A percentile compares a stretch with the other conserved stretches of the same genome.
phyloP scores from a whole-genome alignment of 2,329 filamentous ascomycete genomes.

The Xenoacremonium recifei region DNA sequence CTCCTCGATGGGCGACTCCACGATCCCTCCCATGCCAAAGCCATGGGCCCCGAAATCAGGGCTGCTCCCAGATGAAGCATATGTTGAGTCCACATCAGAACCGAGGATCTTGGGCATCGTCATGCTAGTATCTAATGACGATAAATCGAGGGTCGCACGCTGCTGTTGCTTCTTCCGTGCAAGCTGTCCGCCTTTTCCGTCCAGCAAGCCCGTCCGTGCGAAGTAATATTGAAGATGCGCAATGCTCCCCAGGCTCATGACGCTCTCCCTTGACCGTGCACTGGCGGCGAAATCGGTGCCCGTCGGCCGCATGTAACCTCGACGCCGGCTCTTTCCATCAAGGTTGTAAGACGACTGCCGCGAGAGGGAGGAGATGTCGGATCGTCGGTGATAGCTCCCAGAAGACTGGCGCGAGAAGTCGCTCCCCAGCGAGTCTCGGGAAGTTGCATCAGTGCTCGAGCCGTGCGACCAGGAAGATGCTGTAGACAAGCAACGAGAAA shows the following conservation, averaged over 20 bases:
- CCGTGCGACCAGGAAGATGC: slow-evolving; percentile 58
- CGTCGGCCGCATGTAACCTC: slow-evolving; percentile 85
- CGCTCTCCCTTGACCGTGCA: slow-evolving; percentile 86
- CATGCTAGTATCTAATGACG: slow-evolving; percentile 41
- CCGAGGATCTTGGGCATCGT: slow-evolving; percentile 37
- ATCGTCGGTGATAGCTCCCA: slow-evolving; percentile 50
- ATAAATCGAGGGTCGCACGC: slow-evolving; percentile 57
- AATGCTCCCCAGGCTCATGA: slow-evolving; percentile 94
- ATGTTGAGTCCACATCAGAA: slow-evolving; percentile 57
- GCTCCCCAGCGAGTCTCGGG: slow-evolving; percentile 57
- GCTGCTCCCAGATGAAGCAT: slow-evolving; percentile 58
- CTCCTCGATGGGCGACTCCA: slow-evolving; percentile 50
- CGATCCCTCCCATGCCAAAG: slow-evolving; percentile 36
- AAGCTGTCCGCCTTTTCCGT: slow-evolving; percentile 87
- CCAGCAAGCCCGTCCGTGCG: slow-evolving; percentile 86
- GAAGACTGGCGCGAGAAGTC: slow-evolving; percentile 63
- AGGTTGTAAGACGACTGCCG: slow-evolving; percentile 48
- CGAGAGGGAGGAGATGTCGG: slow-evolving; percentile 39
- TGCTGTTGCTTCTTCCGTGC: slow-evolving; percentile 68
- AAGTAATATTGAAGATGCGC: slow-evolving; percentile 98
- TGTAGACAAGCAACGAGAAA: slow-evolving; percentile 64
- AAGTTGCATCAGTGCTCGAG: slow-evolving; percentile 49
- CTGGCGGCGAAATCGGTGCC: slow-evolving; percentile 88
- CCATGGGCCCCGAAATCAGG: slow-evolving; percentile 49
- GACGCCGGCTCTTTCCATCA: slow-evolving; percentile 49